Base-by-base conservation (phyloP, 768 basidiomycete species). In the Collybia mongolica region DNA sequence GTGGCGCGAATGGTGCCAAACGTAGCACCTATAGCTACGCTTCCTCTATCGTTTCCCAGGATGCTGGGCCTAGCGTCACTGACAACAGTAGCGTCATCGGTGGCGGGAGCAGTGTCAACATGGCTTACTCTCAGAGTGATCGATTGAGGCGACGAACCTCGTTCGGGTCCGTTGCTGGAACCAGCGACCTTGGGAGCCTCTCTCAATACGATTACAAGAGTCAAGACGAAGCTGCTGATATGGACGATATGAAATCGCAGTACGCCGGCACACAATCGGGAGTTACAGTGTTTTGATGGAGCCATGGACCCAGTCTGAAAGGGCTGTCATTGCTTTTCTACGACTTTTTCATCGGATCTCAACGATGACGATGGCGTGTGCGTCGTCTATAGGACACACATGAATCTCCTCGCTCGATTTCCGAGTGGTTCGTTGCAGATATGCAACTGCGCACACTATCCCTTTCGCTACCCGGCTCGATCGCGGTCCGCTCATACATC, bases 91-190 rank as follows among this genome's bases (percentile, higher is more conserved):
- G 88, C 57, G 81, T 90, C 41, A 71, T 82, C 32, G 83, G 82
- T 20, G 72, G 75, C 17, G 73, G 75, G 35, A 76, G 76, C 28
- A 76, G 71, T 56, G 64, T 73, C 53, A 83, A 74, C 58, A 81
- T 97, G 65, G 86, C 88, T 2, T 97, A 83, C 71, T 88, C 90
- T 15, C 96, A 99, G 66, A 94, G 90, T 46, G 95, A 98, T 62
- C 79, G 96, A 35, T 75, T 97, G 48, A 77, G 86, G 24, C 79
- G 90, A 45, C 81, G 90, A 20, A 71, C 84, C 17, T 92, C 90
- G 39, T 89, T 91, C 62, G 77, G 77, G 1, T 88, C 84, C 24
- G 82, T 87, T 28, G 74, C 88, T 7, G 90, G 89, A 9, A 74
- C 81, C 26, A 88, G 85, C 48, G 91, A 93, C 59, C 69, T 88